Percentiles rank a stretch among this genome's conserved stretches.
Conservation (phyloP, 352 stramenopile species). For the Hyaloperonospora brassicae region DNA sequence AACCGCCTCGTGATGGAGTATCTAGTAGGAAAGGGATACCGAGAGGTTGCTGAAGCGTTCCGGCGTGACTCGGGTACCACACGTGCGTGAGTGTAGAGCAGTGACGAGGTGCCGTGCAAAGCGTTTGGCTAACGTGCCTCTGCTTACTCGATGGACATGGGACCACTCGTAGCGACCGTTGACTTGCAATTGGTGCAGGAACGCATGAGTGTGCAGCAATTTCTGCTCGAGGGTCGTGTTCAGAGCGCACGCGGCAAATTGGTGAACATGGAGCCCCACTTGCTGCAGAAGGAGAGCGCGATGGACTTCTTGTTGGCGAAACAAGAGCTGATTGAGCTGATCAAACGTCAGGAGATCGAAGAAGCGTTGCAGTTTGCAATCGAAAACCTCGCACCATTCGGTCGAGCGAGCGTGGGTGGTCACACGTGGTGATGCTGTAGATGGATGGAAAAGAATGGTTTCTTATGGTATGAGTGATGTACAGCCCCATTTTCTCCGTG, state of each 20-base stretch:
- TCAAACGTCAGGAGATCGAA: constrained; percentile 54
- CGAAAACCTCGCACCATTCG: constrained; percentile 60
- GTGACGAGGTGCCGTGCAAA: not conserved
- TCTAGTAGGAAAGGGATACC: constrained; percentile 70
- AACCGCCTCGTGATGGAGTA: constrained; percentile 79
- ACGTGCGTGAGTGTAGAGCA: constrained; percentile 29
- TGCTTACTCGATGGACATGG: too few species aligned
- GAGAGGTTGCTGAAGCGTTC: constrained; percentile 68
- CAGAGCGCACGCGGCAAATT: constrained; percentile 53
- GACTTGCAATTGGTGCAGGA: constrained; percentile 68
- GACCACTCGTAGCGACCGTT: constrained; percentile 38
- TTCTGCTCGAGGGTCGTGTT: constrained; percentile 54
- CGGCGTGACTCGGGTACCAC: constrained; percentile 62
- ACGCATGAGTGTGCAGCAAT: constrained; percentile 61
- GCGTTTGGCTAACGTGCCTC: not conserved
- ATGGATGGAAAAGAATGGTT: not conserved
- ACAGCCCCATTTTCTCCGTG: constrained; percentile 58
- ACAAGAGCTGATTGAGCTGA: constrained; percentile 75
- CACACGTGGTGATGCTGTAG: not conserved
- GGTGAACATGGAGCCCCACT: constrained; percentile 42
- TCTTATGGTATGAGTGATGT: constrained; percentile 3
- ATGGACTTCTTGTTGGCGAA: constrained; percentile 77
- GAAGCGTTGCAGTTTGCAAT: constrained; percentile 66
- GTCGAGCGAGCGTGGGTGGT: constrained; percentile 58
- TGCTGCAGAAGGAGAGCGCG: constrained; percentile 45